These are phyloP conservation scores for Cucurbita argyrosperma DNA, from an alignment of 306 rosid species.

Conservation along the genomic window DNA sequence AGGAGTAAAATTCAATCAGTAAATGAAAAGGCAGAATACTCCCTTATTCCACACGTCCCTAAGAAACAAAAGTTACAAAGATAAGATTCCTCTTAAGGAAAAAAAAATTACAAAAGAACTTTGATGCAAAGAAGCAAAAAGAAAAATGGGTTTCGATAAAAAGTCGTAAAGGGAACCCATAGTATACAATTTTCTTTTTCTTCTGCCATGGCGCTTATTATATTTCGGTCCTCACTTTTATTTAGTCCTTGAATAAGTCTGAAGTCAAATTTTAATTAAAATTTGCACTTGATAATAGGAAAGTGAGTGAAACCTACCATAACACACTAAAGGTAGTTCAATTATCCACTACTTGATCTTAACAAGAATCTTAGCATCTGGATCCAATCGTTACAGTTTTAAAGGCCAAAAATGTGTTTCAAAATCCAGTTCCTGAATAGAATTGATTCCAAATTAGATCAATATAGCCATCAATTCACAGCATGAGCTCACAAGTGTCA, in stretches of 20 bases:
- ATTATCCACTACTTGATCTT: neutral
- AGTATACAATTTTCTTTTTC: neutral
- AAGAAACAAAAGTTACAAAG: neutral
- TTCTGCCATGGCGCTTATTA: neutral
- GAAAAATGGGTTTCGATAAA: neutral
- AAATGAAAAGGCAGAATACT: neutral
- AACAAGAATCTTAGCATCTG: neutral
- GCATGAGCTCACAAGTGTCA: too few species aligned
- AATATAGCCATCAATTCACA: neutral
- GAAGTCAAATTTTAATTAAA: neutral
- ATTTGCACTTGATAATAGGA: neutral
- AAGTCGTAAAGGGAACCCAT: neutral
- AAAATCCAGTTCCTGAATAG: neutral
- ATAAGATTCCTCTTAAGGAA: neutral
- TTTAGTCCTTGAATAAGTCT: neutral
- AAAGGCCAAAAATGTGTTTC: neutral
- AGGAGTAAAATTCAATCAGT: neutral
- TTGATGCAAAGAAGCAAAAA: neutral
- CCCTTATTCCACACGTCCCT: neutral
- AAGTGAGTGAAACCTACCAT: neutral
- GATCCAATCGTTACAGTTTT: neutral
- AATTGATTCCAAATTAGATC: neutral
- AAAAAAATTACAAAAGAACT: neutral
- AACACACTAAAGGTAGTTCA: neutral
- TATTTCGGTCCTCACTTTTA: neutral